These are phyloP conservation scores for Colletotrichum neosansevieriae DNA, from an alignment of 2,329 filamentous ascomycete genomes.

Conservation along the genomic window DNA sequence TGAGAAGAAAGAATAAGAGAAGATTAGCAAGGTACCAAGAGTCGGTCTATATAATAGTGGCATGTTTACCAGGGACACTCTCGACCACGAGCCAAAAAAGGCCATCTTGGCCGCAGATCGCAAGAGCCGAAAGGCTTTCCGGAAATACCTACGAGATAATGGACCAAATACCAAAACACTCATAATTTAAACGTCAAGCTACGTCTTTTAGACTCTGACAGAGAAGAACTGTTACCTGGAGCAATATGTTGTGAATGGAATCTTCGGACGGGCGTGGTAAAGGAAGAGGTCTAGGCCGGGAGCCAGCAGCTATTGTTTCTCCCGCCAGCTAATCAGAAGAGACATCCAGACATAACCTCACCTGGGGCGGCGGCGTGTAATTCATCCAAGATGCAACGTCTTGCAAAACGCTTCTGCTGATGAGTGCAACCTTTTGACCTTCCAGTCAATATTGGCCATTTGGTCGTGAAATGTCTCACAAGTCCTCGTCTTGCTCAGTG, in stretches of 20 bases:
- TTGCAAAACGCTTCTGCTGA: conserved; percentile 16
- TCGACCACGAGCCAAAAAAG: conserved; percentile 18
- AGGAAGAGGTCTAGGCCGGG: not conserved
- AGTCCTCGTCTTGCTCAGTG: not conserved
- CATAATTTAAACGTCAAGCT: conserved; percentile 31
- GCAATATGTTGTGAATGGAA: not conserved
- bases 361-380: conserved; percentile 9
- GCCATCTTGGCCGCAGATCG: not conserved
- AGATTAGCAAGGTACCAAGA: not conserved
- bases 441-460: conserved; percentile 20
- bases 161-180: conserved; percentile 4
- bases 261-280: not conserved
- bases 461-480: conserved; percentile 24
- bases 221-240: not conserved
- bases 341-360: not conserved
- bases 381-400: conserved; percentile 13
- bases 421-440: conserved; percentile 4
- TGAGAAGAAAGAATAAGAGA: not conserved
- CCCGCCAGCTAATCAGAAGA: not conserved
- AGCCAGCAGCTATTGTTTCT: not conserved
- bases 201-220: conserved; percentile 26
- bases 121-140: not conserved
- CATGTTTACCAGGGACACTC: conserved; percentile 20
- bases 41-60: conserved; percentile 35
- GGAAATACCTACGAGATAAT: not conserved